Percentiles rank a stretch among this genome's conserved stretches.
Conservation (phyloP, 768 basidiomycete species). For the Leccinum broughii region DNA sequence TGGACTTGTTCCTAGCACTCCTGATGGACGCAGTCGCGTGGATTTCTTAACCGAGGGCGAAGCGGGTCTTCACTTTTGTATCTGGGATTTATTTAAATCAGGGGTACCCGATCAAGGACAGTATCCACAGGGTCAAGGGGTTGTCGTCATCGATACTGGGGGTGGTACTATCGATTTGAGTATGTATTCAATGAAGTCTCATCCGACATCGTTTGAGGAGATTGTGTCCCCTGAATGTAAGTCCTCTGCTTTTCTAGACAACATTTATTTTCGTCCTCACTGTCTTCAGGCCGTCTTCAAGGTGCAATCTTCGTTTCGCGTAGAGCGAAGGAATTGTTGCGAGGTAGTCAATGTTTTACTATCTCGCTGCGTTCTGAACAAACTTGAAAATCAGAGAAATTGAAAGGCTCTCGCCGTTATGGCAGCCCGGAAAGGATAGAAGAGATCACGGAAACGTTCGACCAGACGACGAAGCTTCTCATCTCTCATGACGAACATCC, state of each 20-base stretch:
- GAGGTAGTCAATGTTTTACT: conserved; percentile 26
- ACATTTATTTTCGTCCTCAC: not conserved
- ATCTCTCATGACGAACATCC: conserved; percentile 36
- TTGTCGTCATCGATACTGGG: conserved; percentile 51
- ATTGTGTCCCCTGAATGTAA: conserved; percentile 34
- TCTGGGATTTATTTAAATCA: conserved; percentile 34
- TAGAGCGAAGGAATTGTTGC: conserved; percentile 30
- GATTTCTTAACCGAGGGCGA: conserved; percentile 61
- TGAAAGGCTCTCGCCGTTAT: conserved; percentile 27
- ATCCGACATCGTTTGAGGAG: conserved; percentile 36
- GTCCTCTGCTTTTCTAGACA: not conserved
- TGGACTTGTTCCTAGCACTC: conserved; percentile 45
- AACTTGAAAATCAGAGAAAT: conserved; percentile 18
- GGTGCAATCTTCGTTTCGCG: conserved; percentile 39
- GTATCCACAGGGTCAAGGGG: conserved; percentile 27
- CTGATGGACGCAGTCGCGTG: conserved; percentile 40
- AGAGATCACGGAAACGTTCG: conserved; percentile 35
- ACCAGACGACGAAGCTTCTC: conserved; percentile 37
- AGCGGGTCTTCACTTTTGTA: conserved; percentile 57
- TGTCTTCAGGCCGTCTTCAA: conserved; percentile 35
- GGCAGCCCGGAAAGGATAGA: conserved; percentile 31
- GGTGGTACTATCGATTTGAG: conserved; percentile 43
- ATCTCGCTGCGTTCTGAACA: not conserved
- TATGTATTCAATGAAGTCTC: conserved; percentile 33
- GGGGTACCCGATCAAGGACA: conserved; percentile 12